These are phyloP conservation scores for Yamadazyma philogaea DNA, from an alignment of 805 yeast species.

Conservation along the genomic window DNA sequence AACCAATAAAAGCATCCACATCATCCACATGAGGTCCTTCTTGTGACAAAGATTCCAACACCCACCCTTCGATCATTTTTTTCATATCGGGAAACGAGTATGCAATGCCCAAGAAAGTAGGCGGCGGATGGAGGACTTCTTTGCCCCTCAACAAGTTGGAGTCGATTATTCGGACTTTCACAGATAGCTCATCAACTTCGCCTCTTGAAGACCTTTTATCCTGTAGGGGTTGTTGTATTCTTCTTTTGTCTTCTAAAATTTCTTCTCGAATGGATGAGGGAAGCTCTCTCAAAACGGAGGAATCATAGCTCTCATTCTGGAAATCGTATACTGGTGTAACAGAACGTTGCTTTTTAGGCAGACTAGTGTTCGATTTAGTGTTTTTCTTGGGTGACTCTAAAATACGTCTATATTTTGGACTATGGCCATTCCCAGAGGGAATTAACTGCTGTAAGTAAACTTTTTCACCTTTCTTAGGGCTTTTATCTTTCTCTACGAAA, in stretches of 20 bases:
- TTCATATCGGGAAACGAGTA: conserved; percentile 16
- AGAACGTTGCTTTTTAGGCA: conserved; percentile 13
- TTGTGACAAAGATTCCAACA: conserved; percentile 23
- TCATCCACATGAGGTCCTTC: conserved; percentile 38
- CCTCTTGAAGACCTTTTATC: no score
- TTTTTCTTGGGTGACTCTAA: conserved; percentile 26
- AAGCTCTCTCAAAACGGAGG: conserved; percentile 33
- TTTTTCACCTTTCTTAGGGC: conserved; percentile 18
- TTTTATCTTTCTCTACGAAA: conserved; percentile 11
- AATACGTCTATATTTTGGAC: conserved; percentile 30
- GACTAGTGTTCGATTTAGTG: conserved; percentile 10
- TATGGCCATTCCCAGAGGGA: conserved; percentile 29
- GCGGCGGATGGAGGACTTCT: conserved; percentile 11
- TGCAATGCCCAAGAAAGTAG: conserved; percentile 16
- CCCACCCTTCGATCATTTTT: conserved; percentile 24
- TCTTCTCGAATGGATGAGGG: conserved; percentile 38
- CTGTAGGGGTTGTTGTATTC: no score
- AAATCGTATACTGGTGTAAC: conserved; percentile 15
- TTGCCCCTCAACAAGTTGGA: conserved; percentile 23
- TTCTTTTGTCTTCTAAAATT: conserved; percentile 33
- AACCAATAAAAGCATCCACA: conserved; percentile 19
- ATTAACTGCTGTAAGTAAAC: conserved; percentile 36
- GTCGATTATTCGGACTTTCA: conserved; percentile 14
- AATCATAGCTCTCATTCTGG: conserved; percentile 26
- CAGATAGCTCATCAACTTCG: conserved; percentile 20